These are phyloP conservation scores for Umbelopsis vinacea DNA, from an alignment of 192 early-diverging fungal genomes.

Conservation along the genomic window DNA sequence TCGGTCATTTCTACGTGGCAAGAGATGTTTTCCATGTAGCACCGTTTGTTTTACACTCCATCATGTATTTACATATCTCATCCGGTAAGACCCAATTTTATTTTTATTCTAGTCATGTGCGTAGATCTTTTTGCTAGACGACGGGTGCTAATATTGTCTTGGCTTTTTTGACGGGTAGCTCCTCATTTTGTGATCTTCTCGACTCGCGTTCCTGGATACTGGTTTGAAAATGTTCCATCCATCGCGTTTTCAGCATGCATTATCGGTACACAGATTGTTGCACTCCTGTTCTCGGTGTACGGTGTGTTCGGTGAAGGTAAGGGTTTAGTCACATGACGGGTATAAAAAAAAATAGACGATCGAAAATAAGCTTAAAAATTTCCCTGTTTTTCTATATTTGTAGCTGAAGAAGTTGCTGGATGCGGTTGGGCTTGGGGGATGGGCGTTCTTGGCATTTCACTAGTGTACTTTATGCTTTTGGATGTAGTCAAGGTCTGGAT, in stretches of 20 bases:
- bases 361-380: background rate
- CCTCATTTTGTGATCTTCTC: conserved; percentile 93
- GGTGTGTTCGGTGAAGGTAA: conserved; percentile 50
- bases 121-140: background rate
- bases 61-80: conserved; percentile 89
- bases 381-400: background rate
- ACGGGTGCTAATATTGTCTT: background rate
- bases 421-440: conserved; percentile 69
- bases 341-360: background rate
- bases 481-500: conserved; percentile 84
- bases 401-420: conserved; percentile 26
- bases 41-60: conserved; percentile 66
- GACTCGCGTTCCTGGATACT: conserved; percentile 77
- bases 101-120: background rate
- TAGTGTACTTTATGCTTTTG: conserved; percentile 74
- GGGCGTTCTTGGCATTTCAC: conserved; percentile 67
- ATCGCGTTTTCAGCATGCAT: conserved; percentile 73
- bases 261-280: conserved; percentile 84
- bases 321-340: background rate
- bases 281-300: conserved; percentile 74
- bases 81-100: conserved; percentile 45
- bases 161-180: conserved; percentile 5
- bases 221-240: conserved; percentile 80
- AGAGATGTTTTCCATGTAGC: conserved; percentile 60
- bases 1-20: conserved; percentile 79